Evolutionary conservation across 2,329 filamentous ascomycete species (phyloP).

Genomic region (Ascochyta koolunga): DNA sequence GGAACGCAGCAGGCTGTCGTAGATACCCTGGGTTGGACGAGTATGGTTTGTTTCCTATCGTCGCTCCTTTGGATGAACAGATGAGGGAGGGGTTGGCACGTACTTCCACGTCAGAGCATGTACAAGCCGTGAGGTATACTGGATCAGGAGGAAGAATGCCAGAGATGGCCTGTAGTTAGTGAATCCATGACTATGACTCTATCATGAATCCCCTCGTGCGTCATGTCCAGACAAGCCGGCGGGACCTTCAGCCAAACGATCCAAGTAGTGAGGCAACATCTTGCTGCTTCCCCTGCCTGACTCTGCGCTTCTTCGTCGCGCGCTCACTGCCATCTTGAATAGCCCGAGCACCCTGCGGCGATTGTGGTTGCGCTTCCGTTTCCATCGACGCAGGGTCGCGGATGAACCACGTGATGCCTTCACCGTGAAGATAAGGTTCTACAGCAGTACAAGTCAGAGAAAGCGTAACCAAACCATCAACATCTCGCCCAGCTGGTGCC

Average conservation of each 20-base stretch:
- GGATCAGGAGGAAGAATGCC: neutral
- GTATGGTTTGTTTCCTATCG: conserved; percentile 5
- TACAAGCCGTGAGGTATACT: neutral
- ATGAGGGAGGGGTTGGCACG: neutral
- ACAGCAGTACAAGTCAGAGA: neutral
- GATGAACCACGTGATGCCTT: neutral
- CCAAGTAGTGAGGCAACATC: conserved; percentile 23
- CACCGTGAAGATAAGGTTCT: neutral
- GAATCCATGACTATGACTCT: neutral
- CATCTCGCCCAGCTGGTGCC: neutral
- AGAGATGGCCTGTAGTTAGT: neutral
- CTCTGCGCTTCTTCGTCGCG: conserved; percentile 20
- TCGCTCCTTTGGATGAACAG: conserved; percentile 10
- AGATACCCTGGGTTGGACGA: neutral
- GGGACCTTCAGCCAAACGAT: conserved; percentile 10
- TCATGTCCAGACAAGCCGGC: neutral
- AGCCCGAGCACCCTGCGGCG: neutral
- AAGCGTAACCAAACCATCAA: neutral
- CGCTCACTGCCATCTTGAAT: no score
- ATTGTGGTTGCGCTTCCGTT: neutral
- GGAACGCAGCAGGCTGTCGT: neutral
- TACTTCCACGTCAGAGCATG: neutral
- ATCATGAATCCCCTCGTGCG: no score
- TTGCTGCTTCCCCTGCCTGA: conserved; percentile 17
- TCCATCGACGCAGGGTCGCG: neutral